Evolutionary conservation across 768 basidiomycete species (phyloP).

Genomic region (Russula ochroleuca): DNA sequence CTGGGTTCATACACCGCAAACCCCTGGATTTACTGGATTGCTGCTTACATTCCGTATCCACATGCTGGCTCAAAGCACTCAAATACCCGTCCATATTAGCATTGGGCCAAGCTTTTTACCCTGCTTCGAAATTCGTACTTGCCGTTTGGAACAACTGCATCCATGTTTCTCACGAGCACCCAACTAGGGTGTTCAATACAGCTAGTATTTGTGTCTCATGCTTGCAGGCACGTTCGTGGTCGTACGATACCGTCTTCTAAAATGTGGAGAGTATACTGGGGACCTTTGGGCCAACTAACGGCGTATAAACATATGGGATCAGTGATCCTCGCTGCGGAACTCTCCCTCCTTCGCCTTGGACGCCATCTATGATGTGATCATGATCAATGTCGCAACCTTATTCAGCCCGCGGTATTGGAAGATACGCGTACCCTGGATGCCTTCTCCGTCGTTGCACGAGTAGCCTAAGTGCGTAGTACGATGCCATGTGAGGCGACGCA

Average conservation of each 20-base stretch:
- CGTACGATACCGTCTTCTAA: not conserved
- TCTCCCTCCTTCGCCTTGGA: constrained; percentile 13
- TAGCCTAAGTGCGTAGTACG: not conserved
- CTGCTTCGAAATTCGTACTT: no score
- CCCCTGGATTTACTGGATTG: no score
- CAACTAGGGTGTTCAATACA: not conserved
- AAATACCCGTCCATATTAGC: no score
- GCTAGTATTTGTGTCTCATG: not conserved
- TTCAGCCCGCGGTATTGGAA: not conserved
- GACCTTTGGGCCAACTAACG: not conserved
- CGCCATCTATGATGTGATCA: not conserved
- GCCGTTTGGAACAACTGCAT: no score
- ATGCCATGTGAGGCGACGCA: not conserved
- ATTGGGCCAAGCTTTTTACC: no score
- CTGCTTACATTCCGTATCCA: no score
- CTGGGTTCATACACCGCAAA: no score
- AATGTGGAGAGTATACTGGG: not conserved
- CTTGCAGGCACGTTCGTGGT: not conserved
- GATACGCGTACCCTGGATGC: constrained; percentile 12
- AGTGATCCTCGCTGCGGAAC: constrained; percentile 3
- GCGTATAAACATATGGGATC: not conserved
- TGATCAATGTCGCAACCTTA: not conserved
- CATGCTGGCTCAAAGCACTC: no score
- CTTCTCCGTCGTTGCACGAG: constrained; percentile 9
- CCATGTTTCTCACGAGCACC: no score